Base-by-base conservation (phyloP, 2,329 filamentous ascomycete genomes). In the Aspergillus caelatus region DNA sequence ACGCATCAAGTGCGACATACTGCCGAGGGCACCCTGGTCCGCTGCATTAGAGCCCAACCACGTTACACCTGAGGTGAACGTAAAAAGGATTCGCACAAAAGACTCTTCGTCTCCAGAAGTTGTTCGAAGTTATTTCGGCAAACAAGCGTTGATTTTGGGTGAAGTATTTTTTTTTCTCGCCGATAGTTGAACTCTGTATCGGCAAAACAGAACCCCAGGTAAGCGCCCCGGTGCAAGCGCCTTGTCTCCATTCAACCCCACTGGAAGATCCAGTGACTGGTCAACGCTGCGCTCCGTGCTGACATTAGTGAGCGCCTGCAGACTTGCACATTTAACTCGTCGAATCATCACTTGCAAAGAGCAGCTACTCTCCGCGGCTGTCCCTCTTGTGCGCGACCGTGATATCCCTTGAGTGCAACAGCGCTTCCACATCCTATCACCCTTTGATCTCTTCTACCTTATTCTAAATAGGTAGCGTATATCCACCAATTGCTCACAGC, bases 41-140 rank as follows among this genome's bases (percentile, higher is more conserved):
- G 68, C 77, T 81, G 79, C 79, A 79, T 76, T 75, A 76, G 72
- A 78, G 78, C 79, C 79, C 78, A 80, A 81, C 78, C 76, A 77
- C 75, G 75, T 78, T 76, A 76, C 74, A 76, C 70, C 69, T 61
- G 67, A 70, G 26, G 67, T 71, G 69, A 69, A 68, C 68, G 68
- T 73, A 69, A 68, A 65, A 66, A 70, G 61, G 62, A 68, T 74
- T 69, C 69, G 70, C 72, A 71, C 72, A 75, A 75, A 77, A 76
- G 70, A 72, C 63, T 61, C 68, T 70, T 71, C 68, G 68, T 68
- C 69, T 73, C 72, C 71, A 63, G 66, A 65, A 61, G 62, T 64
- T 57, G 63, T 67, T 72, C 58, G 62, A 70, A 67, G 70, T 68
- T 64, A 64, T 67, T 69, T 65, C 66, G 63, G 64, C 67, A 66